Conservation (phyloP, 78 protist species). For the Acrasis kona region DNA sequence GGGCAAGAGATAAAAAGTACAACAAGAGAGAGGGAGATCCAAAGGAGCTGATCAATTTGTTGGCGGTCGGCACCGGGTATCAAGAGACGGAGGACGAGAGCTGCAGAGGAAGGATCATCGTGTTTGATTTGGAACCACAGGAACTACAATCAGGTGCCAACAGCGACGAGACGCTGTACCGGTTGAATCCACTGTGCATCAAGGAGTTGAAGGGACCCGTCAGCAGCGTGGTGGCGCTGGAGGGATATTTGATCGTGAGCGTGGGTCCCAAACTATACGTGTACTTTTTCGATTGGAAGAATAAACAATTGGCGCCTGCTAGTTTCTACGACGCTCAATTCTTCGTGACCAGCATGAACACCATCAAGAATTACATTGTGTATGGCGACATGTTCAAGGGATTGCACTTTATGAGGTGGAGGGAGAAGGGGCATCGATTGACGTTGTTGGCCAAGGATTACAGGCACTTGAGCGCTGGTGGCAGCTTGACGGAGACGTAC, state of each 20-base stretch:
- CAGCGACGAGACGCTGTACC: too few relatives aligned
- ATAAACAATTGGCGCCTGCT: not conserved
- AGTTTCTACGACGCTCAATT: conserved; percentile 11
- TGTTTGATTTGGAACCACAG: not conserved
- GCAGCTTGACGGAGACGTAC: too few relatives aligned
- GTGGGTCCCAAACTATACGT: conserved; percentile 5
- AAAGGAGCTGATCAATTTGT: not conserved
- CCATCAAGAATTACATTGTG: conserved; percentile 2
- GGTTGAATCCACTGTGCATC: not conserved
- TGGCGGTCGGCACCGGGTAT: conserved; percentile 3
- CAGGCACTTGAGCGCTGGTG: not conserved
- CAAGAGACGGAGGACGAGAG: not conserved
- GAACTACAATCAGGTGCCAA: not conserved
- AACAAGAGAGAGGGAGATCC: not conserved
- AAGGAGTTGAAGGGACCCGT: conserved; percentile 21
- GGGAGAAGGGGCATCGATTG: not conserved
- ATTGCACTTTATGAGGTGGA: conserved; percentile 9
- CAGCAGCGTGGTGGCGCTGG: conserved; percentile 4
- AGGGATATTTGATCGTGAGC: conserved; percentile 9
- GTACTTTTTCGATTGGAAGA: not conserved
- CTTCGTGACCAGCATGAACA: not conserved
- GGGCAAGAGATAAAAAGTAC: not conserved
- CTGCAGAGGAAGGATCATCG: not conserved
- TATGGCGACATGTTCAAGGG: conserved; percentile 11
- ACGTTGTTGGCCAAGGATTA: conserved; percentile 8